Evolutionary conservation across 805 yeast species (phyloP), one percentile per base, ranked within the genome.

Genomic region (Schizosaccharomyces japonicus): DNA sequence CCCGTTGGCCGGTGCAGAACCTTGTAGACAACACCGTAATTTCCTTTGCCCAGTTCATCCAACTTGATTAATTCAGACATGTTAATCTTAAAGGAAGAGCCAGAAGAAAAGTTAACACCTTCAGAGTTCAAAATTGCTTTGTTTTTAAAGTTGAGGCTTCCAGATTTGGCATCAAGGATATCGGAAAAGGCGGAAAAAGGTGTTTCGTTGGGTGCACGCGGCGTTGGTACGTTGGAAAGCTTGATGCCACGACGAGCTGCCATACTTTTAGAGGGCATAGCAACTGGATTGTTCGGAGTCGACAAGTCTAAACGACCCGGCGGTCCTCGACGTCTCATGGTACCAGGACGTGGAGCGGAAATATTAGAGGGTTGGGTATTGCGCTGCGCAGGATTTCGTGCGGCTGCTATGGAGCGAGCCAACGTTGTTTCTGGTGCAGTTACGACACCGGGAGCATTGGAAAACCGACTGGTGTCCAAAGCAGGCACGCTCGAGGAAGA

Each of bases 21-120:
- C 61, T 84, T 85, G 21, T 85, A 74, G 5, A 90, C 98, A 1
- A 93, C 81, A 48, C 98, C 98, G 61, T 90, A 90, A 63, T 90
- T 90, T 7, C 98, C 98, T 44, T 87, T 73, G 1, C 98, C 98
- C 44, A 90, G 66, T 61, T 87, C 96, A 47, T 79, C 93, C 21
- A 62, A 54, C 13, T 45, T 56, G 49, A 82, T 67, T 52, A 80
- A 75, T 57, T 90, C 94, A 54, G 83, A 93, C 48, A 84, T 69
- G 2, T 90, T 77, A 33, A 90, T 84, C 50, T 80, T 68, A 63
- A 90, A 85, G 44, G 84, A 76, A 1, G 85, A 73, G 1, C 98
- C 98, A 45, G 80, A 75, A 32, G 81, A 72, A 57, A 90, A 90
- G 59, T 84, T 90, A 46, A 90, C 78, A 44, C 98, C 98, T 53